These are phyloP conservation scores for Kluyveromyces marxianus DNA, from an alignment of 1,139 yeast genomes.

Conservation along the genomic window DNA sequence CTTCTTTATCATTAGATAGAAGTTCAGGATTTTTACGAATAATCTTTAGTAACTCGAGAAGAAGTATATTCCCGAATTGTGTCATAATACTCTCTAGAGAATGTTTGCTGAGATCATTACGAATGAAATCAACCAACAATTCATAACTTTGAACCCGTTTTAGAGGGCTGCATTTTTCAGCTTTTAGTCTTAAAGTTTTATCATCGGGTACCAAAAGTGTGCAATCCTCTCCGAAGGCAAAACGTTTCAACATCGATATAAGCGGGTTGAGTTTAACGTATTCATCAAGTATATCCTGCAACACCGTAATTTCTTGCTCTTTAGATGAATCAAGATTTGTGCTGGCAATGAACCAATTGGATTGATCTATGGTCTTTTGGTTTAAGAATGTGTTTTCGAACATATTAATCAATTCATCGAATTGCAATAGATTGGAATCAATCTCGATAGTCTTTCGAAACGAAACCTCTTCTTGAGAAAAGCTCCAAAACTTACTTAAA, in stretches of 20 bases:
- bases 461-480: constrained; percentile 11
- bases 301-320: constrained; percentile 16
- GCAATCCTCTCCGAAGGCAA: constrained; percentile 2
- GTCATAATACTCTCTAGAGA: constrained; percentile 9
- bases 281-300: constrained; percentile 8
- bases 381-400: constrained; percentile 14
- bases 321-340: constrained; percentile 19
- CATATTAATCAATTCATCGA: constrained; percentile 14
- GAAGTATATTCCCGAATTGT: constrained; percentile 16
- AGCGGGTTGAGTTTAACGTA: constrained; percentile 5
- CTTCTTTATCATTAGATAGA: constrained; percentile 13
- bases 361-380: constrained; percentile 16
- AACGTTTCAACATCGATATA: constrained; percentile 4
- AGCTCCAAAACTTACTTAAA: constrained; percentile 21
- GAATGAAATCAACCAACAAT: constrained; percentile 14
- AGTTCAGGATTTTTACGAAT: constrained; percentile 19
- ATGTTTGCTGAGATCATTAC: constrained; percentile 4
- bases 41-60: constrained; percentile 20
- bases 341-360: constrained; percentile 21
- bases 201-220: background rate
- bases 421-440: constrained; percentile 14
- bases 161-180: background rate
- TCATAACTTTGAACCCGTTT: constrained; percentile 13
- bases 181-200: background rate
- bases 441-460: constrained; percentile 12